Conservation (phyloP, 169 alveolate species). For the Theileria parva region DNA sequence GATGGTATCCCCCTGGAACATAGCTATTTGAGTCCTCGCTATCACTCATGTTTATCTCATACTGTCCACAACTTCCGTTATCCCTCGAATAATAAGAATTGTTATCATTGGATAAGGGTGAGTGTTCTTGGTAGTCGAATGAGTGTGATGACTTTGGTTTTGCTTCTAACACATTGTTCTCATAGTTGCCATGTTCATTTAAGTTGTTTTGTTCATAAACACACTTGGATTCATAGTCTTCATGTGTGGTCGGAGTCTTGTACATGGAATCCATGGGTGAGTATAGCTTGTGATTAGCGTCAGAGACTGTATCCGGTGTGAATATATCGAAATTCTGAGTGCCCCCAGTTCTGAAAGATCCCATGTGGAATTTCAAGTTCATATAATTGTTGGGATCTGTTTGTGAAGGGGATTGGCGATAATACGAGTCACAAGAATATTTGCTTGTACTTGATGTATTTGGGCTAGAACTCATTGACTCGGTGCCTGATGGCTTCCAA, state of each 20-base stretch:
- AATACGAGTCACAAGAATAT: slow-evolving; percentile 1
- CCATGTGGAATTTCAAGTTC: background rate
- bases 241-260: background rate
- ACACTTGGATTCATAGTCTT: background rate
- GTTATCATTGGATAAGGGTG: background rate
- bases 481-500: background rate
- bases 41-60: slow-evolving; percentile 45
- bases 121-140: background rate
- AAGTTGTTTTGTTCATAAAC: background rate
- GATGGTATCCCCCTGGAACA: slow-evolving; percentile 91
- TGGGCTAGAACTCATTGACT: slow-evolving; percentile 6
- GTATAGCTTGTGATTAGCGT: background rate
- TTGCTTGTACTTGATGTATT: background rate
- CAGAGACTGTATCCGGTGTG: background rate
- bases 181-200: background rate
- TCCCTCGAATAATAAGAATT: background rate
- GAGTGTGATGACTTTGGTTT: background rate
- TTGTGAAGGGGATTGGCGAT: background rate
- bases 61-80: slow-evolving; percentile 16
- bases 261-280: background rate
- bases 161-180: background rate
- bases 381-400: background rate
- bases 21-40: slow-evolving; percentile 53
- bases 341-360: background rate
- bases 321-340: slow-evolving; percentile 2